Evolutionary conservation across 2,329 filamentous ascomycete species (phyloP).

Genomic region (Fusarium hainanense): DNA sequence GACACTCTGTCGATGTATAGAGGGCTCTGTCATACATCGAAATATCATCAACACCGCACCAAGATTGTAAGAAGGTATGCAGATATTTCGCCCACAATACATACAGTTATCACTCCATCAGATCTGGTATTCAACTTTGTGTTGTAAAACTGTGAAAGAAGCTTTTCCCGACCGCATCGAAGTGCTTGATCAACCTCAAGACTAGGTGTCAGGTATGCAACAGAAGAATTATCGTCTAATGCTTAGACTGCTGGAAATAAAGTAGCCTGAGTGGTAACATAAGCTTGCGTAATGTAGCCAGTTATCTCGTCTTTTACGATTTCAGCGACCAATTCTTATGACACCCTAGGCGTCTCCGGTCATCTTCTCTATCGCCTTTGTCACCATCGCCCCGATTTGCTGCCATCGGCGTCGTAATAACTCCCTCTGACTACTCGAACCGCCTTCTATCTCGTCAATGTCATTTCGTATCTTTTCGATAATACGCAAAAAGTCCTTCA

Average conservation of each 20-base stretch:
- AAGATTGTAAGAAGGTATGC: not conserved
- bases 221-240: not conserved
- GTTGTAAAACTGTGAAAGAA: not conserved
- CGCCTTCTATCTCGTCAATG: constrained; percentile 49
- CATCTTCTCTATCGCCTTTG: constrained; percentile 48
- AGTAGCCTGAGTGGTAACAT: not conserved
- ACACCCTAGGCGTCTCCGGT: not conserved
- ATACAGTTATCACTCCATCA: not conserved
- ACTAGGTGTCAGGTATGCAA: not conserved
- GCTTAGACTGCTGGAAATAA: not conserved
- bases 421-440: constrained; percentile 50
- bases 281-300: not conserved
- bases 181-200: not conserved
- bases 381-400: constrained; percentile 55
- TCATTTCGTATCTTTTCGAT: constrained; percentile 48
- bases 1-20: too few relatives aligned
- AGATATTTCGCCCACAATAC: not conserved
- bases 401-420: constrained; percentile 56
- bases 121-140: not conserved
- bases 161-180: not conserved
- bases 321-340: not conserved
- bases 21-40: too few relatives aligned
- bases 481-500: constrained; percentile 52
- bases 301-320: not conserved
- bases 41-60: too few relatives aligned